Base-by-base conservation (phyloP, 2,329 filamentous ascomycete species). In the Claviceps spartinae region DNA sequence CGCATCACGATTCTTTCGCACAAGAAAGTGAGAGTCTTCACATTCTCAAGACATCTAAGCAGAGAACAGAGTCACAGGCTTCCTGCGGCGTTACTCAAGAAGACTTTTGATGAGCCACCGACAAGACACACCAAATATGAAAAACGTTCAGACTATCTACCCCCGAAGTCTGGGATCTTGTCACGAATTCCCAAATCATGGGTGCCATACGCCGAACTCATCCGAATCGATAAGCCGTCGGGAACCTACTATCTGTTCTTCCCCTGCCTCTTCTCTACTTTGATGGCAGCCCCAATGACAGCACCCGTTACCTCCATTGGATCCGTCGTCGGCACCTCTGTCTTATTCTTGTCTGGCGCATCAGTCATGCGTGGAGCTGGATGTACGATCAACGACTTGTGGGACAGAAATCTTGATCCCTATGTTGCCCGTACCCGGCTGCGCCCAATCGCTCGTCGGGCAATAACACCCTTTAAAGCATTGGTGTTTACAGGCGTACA, bases 361-460 rank as follows among this genome's bases (percentile, higher is more conserved):
- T 65, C 94, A 45, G 77, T 95, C 58, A 93, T 95, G 86, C 85
- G 89, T 55, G 86, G 89, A 48, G 87, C 88, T 20, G 88, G 88
- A 49, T 95, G 89, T 67, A 85, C 85, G 18, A 88, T 94, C 69
- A 95, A 95, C 64, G 89, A 95, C 64, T 79, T 94, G 49, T 90
- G 88, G 85, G 89, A 95, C 67, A 81, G 87, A 51, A 86, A 93
- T 59, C 81, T 95, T 16, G 89, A 95, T 66, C 83, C 85, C 6
- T 79, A 88, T 56, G 88, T 95, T 14, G 69, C 77, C 1, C 79
- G 89, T 47, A 94, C 87, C 5, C 79, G 83, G 14, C 72, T 88
- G 36, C 82, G 89, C 16, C 89, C 89, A 3, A 85, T 95, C 55
- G 88, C 89, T 1, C 79, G 89, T 13, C 78, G 85, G 37, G 88